These are phyloP conservation scores for Leccinum obscurum DNA, from an alignment of 768 basidiomycete species.

Conservation along the genomic window DNA sequence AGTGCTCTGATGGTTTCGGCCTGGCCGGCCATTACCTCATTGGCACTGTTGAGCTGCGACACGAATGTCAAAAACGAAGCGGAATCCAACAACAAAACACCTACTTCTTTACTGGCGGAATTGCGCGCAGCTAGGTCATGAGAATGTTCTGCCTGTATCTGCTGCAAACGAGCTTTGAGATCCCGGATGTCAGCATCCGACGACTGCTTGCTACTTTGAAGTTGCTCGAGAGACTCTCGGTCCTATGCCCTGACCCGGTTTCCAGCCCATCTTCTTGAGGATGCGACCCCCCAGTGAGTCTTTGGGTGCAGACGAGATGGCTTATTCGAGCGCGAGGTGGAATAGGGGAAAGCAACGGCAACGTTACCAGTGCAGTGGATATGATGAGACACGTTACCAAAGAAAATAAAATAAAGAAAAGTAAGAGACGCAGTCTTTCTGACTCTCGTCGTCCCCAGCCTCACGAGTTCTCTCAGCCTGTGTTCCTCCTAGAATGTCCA, in stretches of 20 bases:
- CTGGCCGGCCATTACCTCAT: slow-evolving; percentile 41
- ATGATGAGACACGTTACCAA: neutral
- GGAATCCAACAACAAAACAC: slow-evolving; percentile 12
- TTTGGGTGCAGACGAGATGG: slow-evolving; percentile 71
- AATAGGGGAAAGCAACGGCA: neutral
- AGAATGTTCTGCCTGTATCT: slow-evolving; percentile 33
- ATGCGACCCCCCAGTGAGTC: slow-evolving; percentile 64
- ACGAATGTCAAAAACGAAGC: slow-evolving; percentile 4
- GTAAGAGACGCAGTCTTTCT: slow-evolving; percentile 33
- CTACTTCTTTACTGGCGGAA: slow-evolving; percentile 52
- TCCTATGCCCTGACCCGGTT: slow-evolving; percentile 88
- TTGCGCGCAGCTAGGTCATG: slow-evolving; percentile 36
- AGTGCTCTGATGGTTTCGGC: slow-evolving; percentile 49
- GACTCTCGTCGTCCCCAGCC: slow-evolving; percentile 41
- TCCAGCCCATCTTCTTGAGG: slow-evolving; percentile 95
- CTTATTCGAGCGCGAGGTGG: slow-evolving; percentile 60
- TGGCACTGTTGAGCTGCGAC: slow-evolving; percentile 53
- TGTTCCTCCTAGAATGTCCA: slow-evolving; percentile 63
- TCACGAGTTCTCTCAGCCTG: slow-evolving; percentile 42
- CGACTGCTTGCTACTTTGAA: slow-evolving; percentile 49
- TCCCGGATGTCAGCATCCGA: slow-evolving; percentile 51
- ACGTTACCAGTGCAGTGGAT: slow-evolving; percentile 11
- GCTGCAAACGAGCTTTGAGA: slow-evolving; percentile 41
- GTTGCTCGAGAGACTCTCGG: slow-evolving; percentile 52
- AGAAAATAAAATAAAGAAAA: neutral